Evolutionary conservation across 371 early-diverging fungal species (phyloP).

Genomic region (Apophysomyces trapeziformis): DNA sequence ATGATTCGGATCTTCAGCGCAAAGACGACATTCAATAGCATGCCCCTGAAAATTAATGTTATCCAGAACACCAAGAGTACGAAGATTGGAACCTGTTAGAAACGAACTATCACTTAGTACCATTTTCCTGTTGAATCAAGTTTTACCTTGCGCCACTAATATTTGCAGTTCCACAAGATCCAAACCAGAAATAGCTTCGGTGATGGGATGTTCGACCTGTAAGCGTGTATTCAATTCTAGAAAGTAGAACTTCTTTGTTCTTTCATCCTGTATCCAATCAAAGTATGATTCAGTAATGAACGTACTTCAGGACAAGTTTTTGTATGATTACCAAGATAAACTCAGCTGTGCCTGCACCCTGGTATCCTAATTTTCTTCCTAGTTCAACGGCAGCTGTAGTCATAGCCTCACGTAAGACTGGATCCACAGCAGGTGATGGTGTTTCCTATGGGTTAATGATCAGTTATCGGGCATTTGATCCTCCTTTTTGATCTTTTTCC

Average conservation of each 20-base stretch:
- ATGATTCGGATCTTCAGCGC: constrained; percentile 86
- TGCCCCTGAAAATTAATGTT: constrained; percentile 66
- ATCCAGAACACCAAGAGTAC: constrained; percentile 49
- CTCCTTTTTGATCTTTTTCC: not conserved
- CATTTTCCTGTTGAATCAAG: constrained; percentile 17
- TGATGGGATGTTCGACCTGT: constrained; percentile 96
- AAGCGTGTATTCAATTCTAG: constrained; percentile 86
- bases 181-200: constrained; percentile 91
- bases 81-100: constrained; percentile 38
- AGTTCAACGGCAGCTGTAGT: constrained; percentile 62
- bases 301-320: not conserved
- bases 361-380: constrained; percentile 63
- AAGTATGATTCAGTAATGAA: not conserved
- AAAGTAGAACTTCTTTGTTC: constrained; percentile 76
- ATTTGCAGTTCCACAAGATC: constrained; percentile 93
- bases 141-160: constrained; percentile 64
- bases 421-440: constrained; percentile 62
- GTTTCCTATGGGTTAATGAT: constrained; percentile 45
- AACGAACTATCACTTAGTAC: constrained; percentile 19
- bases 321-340: constrained; percentile 66
- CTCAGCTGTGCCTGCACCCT: constrained; percentile 84
- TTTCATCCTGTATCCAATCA: constrained; percentile 44
- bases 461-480: not conserved
- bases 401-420: constrained; percentile 53
- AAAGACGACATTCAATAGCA: constrained; percentile 84